Base-by-base conservation (phyloP, 768 basidiomycete genomes). In the Kwoniella botswanensis region DNA sequence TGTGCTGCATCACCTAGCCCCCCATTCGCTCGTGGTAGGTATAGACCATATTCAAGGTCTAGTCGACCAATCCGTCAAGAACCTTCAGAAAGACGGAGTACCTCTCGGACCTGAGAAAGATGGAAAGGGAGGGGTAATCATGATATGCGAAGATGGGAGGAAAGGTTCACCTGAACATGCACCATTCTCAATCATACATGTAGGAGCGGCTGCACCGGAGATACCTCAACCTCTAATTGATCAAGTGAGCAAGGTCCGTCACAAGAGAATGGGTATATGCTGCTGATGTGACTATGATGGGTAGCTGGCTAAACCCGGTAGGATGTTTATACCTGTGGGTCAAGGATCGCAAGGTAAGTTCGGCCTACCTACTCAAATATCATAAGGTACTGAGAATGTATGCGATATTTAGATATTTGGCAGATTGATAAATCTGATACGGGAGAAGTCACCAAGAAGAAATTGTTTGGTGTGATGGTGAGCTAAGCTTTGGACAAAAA, bases 311-410 rank as follows among this genome's bases (percentile, higher is more conserved):
- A 65, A 64, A 21, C 83, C 83, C 0, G 85, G 85, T 0, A 64
- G 84, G 41, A 93, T 98, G 91, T 95, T 98, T 85, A 93, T 98
- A 63, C 95, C 95, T 1, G 90, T 98, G 15, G 95, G 94, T 2
- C 86, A 85, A 1, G 76, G 83, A 15, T 74, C 74, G 15, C 89
- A 92, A 72, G 76, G 79, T 80, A 17, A 53, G 70, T 41, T 12
- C 4, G 35, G 35, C 35, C 4, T 35, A 35, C 4, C 35, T 35
- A 35, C 4, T 4, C 3, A 35, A 35, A 35, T 7, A 4, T 4
- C 4, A 4, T 35, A 35, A 35, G 35, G 7, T 35, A 9, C 35
- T 35, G 35, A 35, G 35, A 9, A 35, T 35, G 35, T 35, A 7
- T 35, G 35, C 7, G 35, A 12, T 12, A 3, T 15, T 6, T 53